These are phyloP conservation scores for Kewa caespitosa DNA, from an alignment of 179 eudicot species.

Conservation along the genomic window DNA sequence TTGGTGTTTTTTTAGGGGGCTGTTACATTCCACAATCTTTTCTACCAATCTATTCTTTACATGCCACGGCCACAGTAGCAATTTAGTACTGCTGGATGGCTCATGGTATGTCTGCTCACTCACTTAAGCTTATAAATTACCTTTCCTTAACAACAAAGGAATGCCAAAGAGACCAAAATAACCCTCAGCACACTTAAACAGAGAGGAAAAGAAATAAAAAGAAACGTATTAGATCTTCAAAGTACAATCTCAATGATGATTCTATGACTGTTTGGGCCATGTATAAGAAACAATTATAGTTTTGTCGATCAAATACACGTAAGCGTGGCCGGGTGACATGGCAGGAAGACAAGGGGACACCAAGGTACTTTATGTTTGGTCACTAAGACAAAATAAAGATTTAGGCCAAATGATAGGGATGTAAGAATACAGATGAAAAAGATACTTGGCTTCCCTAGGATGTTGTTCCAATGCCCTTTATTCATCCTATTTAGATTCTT, in stretches of 20 bases:
- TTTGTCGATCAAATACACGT: constrained; percentile 22
- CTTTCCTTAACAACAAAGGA: constrained; percentile 62
- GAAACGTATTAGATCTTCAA: constrained; percentile 13
- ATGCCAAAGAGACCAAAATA: constrained; percentile 24
- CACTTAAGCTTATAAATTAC: constrained; percentile 24
- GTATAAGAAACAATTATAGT: constrained; percentile 5
- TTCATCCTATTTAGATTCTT: constrained; percentile 73
- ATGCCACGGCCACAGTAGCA: constrained; percentile 39
- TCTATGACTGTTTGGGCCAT: constrained; percentile 9
- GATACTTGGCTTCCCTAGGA: constrained; percentile 84
- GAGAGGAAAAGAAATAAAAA: background rate
- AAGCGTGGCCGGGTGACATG: constrained; percentile 39
- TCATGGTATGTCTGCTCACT: constrained; percentile 33
- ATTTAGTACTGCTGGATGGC: constrained; percentile 36
- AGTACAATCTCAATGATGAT: constrained; percentile 22
- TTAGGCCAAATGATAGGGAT: constrained; percentile 48
- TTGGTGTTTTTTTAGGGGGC: constrained; percentile 53
- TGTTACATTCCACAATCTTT: constrained; percentile 42
- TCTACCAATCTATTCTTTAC: constrained; percentile 44
- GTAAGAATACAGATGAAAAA: constrained; percentile 54
- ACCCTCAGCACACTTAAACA: constrained; percentile 16
- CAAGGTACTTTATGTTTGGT: constrained; percentile 38
- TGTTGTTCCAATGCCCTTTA: constrained; percentile 59
- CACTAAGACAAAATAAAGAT: constrained; percentile 38
- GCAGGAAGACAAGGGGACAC: constrained; percentile 37